These are phyloP conservation scores for Albophoma yamanashiensis DNA, from an alignment of 2,329 filamentous ascomycete species.

Conservation along the genomic window DNA sequence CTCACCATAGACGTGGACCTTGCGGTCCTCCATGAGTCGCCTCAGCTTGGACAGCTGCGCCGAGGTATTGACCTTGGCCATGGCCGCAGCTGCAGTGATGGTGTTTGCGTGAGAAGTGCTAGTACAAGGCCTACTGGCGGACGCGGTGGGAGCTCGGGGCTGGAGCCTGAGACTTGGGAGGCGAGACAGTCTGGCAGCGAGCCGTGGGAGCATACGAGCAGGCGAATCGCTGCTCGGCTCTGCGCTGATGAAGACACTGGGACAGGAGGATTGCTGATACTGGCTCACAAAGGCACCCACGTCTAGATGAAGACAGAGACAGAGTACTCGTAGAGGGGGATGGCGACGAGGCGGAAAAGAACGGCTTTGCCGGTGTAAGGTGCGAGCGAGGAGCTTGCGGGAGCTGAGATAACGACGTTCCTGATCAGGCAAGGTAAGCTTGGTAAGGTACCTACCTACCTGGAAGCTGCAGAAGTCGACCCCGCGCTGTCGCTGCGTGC, in stretches of 20 bases:
- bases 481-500: neutral
- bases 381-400: too few relatives aligned
- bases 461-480: neutral
- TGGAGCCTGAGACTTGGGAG: neutral
- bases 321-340: neutral
- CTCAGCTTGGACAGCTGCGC: slow-evolving; percentile 66
- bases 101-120: neutral
- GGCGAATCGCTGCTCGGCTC: neutral
- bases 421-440: too few relatives aligned
- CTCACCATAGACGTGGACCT: slow-evolving; percentile 87
- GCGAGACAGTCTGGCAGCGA: neutral
- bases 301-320: neutral
- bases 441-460: too few relatives aligned
- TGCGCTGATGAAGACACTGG: neutral
- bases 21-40: slow-evolving; percentile 75
- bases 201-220: neutral
- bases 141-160: too few relatives aligned
- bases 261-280: neutral
- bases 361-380: neutral
- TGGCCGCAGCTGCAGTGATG: slow-evolving; percentile 6
- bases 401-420: neutral
- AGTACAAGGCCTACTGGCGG: neutral
- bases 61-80: slow-evolving; percentile 57
- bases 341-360: neutral
- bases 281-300: neutral